Evolutionary conservation across 2,329 filamentous ascomycete species (phyloP), one percentile per base, ranked within the genome.

Genomic region (Dichotomopilus funicola): DNA sequence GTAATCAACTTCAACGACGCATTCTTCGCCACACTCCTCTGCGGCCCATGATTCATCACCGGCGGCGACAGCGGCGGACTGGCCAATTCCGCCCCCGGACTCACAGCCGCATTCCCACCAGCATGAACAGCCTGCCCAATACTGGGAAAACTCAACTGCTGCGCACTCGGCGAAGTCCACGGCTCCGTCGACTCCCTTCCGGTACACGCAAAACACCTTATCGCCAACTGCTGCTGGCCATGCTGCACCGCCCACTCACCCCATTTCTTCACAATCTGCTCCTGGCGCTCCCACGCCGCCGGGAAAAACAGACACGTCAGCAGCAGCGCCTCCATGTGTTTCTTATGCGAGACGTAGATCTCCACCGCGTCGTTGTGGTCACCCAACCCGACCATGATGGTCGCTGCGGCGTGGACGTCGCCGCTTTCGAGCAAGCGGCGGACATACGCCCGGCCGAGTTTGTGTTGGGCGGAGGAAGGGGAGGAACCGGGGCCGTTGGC

Each of bases 361-460:
- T 99, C 94, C 57, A 99, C 91, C 0, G 94, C 94, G 68, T 99
- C 92, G 61, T 95, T 92, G 63, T 89, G 79, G 67, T 97, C 92
- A 2, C 91, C 91, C 71, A 99, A 84, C 11, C 91, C 91, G 37
- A 99, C 83, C 70, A 99, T 83, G 59, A 97, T 92, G 0, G 92
- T 92, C 13, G 91, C 91, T 5, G 94, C 91, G 0, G 90, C 90
- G 67, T 99, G 91, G 2, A 96, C 77, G 64, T 99, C 94, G 34
- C 90, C 91, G 60, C 86, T 89, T 69, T 95, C 91, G 1, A 99
- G 79, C 1, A 99, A 78, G 49, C 91, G 85, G 69, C 96, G 91
- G 1, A 96, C 89, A 63, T 96, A 96, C 3, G 90, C 86, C 56
- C 92, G 87, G 1, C 89, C 91, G 12, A 97, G 83, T 69, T 95